Conservation (phyloP, 1,284 basidiomycete genomes). For the Cystobasidium slooffiae region DNA sequence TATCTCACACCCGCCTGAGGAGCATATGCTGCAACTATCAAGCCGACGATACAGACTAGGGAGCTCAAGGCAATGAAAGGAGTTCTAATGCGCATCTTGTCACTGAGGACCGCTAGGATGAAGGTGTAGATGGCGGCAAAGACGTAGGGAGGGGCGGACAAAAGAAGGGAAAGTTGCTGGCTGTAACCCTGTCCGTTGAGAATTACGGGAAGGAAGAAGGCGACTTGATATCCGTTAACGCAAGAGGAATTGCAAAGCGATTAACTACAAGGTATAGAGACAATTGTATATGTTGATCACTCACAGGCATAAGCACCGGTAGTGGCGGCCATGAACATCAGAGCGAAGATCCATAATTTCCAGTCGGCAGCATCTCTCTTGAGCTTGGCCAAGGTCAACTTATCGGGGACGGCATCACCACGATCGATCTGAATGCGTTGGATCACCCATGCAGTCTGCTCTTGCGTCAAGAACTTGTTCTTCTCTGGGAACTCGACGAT, state of each 20-base stretch:
- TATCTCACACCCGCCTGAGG: constrained; percentile 55
- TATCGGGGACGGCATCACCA: constrained; percentile 58
- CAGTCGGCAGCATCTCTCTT: constrained; percentile 55
- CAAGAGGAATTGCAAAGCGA: too few species aligned
- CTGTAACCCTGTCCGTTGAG: constrained; percentile 58
- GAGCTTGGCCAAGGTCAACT: constrained; percentile 56
- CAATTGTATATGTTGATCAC: too few species aligned
- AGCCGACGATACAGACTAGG: constrained; percentile 56
- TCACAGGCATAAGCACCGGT: constrained; percentile 47
- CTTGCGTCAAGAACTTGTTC: constrained; percentile 58
- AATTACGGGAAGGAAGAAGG: constrained; percentile 59
- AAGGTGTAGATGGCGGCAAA: constrained; percentile 55
- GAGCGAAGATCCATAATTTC: constrained; percentile 60
- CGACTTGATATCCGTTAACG: too few species aligned
- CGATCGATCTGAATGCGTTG: constrained; percentile 60
- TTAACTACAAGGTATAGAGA: too few species aligned
- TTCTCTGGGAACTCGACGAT: constrained; percentile 60
- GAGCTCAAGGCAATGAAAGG: constrained; percentile 56
- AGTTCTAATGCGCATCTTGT: constrained; percentile 56
- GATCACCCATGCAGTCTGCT: constrained; percentile 57
- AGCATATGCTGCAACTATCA: constrained; percentile 56
- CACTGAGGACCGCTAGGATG: constrained; percentile 55
- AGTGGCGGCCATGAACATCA: constrained; percentile 55
- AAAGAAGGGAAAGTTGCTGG: constrained; percentile 53
- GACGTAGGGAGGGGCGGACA: constrained; percentile 59